Percentiles rank a stretch among this genome's conserved stretches.
phyloP scores from a whole-genome alignment of 2,329 filamentous ascomycete genomes.

The Ceratocystis papillata region DNA sequence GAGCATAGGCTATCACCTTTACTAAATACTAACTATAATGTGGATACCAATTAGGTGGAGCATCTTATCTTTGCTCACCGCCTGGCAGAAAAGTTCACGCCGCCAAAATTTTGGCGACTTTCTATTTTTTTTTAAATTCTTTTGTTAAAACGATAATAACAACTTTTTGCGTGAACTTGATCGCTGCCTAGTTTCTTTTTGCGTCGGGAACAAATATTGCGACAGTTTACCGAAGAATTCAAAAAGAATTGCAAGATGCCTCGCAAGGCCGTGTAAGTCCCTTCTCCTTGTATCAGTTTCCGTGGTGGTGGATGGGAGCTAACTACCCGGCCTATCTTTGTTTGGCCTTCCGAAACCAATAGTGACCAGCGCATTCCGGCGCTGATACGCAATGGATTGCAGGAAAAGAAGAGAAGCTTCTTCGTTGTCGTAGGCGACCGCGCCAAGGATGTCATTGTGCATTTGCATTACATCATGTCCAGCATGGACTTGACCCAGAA shows the following conservation, averaged over 20 bases:
- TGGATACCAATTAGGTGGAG: neutral
- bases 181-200: neutral
- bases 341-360: slow-evolving; percentile 14
- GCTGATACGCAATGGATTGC: slow-evolving; percentile 81
- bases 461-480: slow-evolving; percentile 84
- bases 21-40: neutral
- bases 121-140: slow-evolving; percentile 16
- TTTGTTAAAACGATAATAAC: neutral
- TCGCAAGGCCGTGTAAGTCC: slow-evolving; percentile 46
- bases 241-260: slow-evolving; percentile 38
- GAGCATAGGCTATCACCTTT: no score
- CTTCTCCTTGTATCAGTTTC: no score
- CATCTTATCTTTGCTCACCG: slow-evolving; percentile 28
- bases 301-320: neutral
- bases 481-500: slow-evolving; percentile 75
- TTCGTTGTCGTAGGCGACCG: slow-evolving; percentile 92
- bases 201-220: neutral
- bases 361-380: slow-evolving; percentile 84
- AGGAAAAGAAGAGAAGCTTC: slow-evolving; percentile 96
- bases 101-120: slow-evolving; percentile 34
- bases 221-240: neutral
- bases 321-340: slow-evolving; percentile 2
- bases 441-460: slow-evolving; percentile 92
- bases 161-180: no score
- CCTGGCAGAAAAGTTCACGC: slow-evolving; percentile 33